Base-by-base conservation (phyloP, 257 asterid genomes). In the Solanum ossicruentum region DNA sequence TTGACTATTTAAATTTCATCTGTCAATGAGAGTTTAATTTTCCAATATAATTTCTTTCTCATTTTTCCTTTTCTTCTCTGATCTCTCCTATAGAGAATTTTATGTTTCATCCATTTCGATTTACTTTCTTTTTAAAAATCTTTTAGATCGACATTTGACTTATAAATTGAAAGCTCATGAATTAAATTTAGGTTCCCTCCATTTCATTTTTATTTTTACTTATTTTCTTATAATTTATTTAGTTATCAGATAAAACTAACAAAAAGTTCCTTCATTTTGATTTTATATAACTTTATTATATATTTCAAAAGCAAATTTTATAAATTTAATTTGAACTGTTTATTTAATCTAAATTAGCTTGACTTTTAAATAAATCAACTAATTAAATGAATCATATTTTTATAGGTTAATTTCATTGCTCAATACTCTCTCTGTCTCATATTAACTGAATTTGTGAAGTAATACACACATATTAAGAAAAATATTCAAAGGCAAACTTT, bases 141-240 rank as follows among this genome's bases (percentile, higher is more conserved):
- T 0, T 1, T 58, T 1, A 0, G 4, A 20, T 57, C 20, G 7
- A 20, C 6, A 18, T 18, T 58, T n/a, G 0, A 58, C 7, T 20
- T 9, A 20, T 20, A 58, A 58, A 6, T 3, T 2, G 9, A 58
- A 58, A 58, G 13, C 41, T 58, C 13, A 58, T 10, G n/a, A 58
- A 1, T n/a, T 5, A 36, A 36, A 36, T 5, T 58, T 20, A 58
- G n/a, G 7, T n/a, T 58, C 0, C 13, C 4, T 20, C 0, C 13
- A 1, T 58, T 58, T 58, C 7, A 58, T 7, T 20, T 20, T n/a
- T 20, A 0, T 20, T 58, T 58, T 58, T 58, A 9, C 66, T 20
- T 58, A 58, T 3, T n/a, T 58, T 58, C 15, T 58, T 3, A 0
- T 58, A 58, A n/a, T 20, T 20, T n/a, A n/a, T 9, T 58, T 58